Base-by-base conservation (phyloP, 768 basidiomycete species). In the Cyclocybe aegerita region DNA sequence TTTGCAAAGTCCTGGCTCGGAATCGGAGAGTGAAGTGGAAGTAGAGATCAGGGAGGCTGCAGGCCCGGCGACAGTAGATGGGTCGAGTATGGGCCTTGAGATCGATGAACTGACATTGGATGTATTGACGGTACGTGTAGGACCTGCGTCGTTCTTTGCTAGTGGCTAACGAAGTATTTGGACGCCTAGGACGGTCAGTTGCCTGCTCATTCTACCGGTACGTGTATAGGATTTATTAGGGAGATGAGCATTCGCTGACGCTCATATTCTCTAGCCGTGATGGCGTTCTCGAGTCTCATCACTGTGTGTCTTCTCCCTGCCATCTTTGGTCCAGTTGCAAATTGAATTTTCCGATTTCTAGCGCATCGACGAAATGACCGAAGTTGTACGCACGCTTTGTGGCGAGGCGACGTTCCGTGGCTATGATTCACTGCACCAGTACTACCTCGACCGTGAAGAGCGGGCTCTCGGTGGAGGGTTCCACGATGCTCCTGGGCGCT, bases 141-240 rank as follows among this genome's bases (percentile, higher is more conserved):
- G 1, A 15, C 4, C 14, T 33, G n/a, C 34, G 9, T 14, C 43
- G 29, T 0, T 30, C n/a, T n/a, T 9, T 38, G 17, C 3, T 2
- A 7, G 12, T 45, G 11, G 30, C 1, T 15, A 4, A 31, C 9
- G 4, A 32, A 5, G 9, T n/a, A 16, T 44, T 32, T 23, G 6
- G 12, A 31, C 41, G 30, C 40, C 15, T 39, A 75, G 73, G 70
- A 77, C 52, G 66, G 67, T 14, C 73, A 75, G 56, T 46, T 77
- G 46, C 73, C 76, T 10, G 70, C 70, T 1, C 73, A 77, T 59
- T 71, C 74, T 2, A 73, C 75, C 15, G 70, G 71, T 68, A 44
- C 31, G 55, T 52, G 31, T 14, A n/a, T 40, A 14, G 30, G 30
- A 5, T 37, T 32, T 29, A 40, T 39, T 37, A 12, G n/a, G 4